These are phyloP conservation scores for Exophiala mesophila DNA, from an alignment of 2,329 filamentous ascomycete species.

Conservation along the genomic window DNA sequence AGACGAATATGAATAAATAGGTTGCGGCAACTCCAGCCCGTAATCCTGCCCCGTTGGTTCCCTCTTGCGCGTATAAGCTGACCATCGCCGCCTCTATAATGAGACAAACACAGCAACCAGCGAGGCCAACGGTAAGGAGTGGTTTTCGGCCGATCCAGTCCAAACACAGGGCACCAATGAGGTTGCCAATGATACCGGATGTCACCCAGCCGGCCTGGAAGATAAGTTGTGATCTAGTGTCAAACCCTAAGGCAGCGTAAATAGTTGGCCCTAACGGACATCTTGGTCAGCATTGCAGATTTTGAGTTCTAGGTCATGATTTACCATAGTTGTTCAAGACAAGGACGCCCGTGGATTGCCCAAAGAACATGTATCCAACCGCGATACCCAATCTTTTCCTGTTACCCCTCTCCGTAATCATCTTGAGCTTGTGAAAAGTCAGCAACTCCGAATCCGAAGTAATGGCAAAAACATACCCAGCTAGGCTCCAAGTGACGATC, in stretches of 20 bases:
- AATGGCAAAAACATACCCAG: conserved; percentile 11
- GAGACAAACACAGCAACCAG: conserved; percentile 35
- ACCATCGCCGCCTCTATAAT: conserved; percentile 36
- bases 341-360: conserved; percentile 5
- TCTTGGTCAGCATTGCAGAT: not conserved
- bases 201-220: conserved; percentile 19
- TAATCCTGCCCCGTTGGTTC: conserved; percentile 30
- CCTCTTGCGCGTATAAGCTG: conserved; percentile 29
- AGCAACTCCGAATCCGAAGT: too few species aligned
- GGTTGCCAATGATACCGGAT: conserved; percentile 10
- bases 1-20: conserved; percentile 37
- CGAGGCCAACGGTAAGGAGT: conserved; percentile 30
- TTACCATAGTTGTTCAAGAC: conserved; percentile 16
- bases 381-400: conserved; percentile 15
- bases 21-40: conserved; percentile 36
- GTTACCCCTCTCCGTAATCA: too few species aligned
- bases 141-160: conserved; percentile 25
- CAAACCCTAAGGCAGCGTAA: conserved; percentile 12
- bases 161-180: conserved; percentile 10
- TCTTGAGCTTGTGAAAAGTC: too few species aligned
- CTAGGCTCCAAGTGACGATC: conserved; percentile 16
- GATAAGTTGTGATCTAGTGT: conserved; percentile 9
- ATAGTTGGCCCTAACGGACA: conserved; percentile 9
- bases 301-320: not conserved
- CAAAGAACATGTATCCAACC: conserved; percentile 18